Conservation (phyloP, 1,284 basidiomycete genomes). For the Ceratobasidium sp. region DNA sequence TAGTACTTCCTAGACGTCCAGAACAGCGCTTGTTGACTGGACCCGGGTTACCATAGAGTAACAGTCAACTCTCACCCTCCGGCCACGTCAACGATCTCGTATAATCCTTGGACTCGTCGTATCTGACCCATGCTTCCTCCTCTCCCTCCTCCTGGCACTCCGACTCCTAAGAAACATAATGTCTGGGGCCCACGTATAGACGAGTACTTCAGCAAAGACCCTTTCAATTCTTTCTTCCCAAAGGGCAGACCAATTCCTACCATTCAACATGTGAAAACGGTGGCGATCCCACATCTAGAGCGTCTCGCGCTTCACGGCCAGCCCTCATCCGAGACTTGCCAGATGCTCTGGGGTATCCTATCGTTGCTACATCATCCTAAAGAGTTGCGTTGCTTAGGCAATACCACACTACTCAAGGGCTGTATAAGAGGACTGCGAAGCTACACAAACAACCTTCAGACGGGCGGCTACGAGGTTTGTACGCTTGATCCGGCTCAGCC, state of each 20-base stretch:
- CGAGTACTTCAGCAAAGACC: not conserved
- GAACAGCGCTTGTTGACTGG: too few relatives aligned
- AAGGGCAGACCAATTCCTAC: not conserved
- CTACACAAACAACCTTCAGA: not conserved
- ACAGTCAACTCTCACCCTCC: too few relatives aligned
- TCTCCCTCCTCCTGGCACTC: too few relatives aligned
- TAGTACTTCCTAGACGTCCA: too few relatives aligned
- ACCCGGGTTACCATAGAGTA: too few relatives aligned
- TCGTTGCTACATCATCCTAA: not conserved
- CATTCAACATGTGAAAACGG: not conserved
- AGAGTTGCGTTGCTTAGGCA: not conserved
- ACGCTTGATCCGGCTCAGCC: not conserved
- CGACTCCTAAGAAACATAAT: not conserved
- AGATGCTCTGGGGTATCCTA: not conserved
- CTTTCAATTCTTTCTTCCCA: slow-evolving; percentile 1
- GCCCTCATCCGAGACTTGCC: not conserved
- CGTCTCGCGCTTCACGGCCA: not conserved
- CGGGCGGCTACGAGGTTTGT: not conserved
- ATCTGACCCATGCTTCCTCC: too few relatives aligned
- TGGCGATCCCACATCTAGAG: not conserved
- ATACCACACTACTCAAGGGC: not conserved
- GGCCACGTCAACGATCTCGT: too few relatives aligned
- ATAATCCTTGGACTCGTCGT: too few relatives aligned
- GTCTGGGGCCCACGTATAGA: not conserved
- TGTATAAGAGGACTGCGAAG: not conserved